Evolutionary conservation across 768 basidiomycete species (phyloP).

Genomic region (Leccinum subgranulosum): DNA sequence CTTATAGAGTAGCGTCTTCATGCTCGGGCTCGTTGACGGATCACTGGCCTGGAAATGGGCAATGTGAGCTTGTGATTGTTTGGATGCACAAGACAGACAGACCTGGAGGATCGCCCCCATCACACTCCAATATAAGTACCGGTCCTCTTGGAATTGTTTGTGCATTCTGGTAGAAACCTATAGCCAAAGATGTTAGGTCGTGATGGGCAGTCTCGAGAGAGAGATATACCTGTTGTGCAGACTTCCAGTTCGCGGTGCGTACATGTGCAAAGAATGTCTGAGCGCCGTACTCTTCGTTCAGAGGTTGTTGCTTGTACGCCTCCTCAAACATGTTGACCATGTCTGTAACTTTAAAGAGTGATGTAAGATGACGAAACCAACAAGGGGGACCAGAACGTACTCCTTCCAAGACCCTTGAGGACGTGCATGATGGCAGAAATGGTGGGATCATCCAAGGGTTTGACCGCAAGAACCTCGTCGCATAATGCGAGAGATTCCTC

Average conservation of each 20-base stretch:
- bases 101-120: constrained; percentile 82
- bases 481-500: constrained; percentile 78
- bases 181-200: background rate
- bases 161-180: constrained; percentile 79
- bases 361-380: background rate
- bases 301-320: constrained; percentile 76
- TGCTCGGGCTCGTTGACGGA: constrained; percentile 51
- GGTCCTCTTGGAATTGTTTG: constrained; percentile 80
- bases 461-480: constrained; percentile 73
- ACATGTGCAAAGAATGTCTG: constrained; percentile 87
- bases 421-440: constrained; percentile 84
- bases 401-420: constrained; percentile 71
- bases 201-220: background rate
- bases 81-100: constrained; percentile 5
- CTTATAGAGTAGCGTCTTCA: constrained; percentile 69
- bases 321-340: constrained; percentile 84
- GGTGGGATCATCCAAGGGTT: constrained; percentile 69
- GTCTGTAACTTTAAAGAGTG: constrained; percentile 54
- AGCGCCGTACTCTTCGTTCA: constrained; percentile 77
- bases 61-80: constrained; percentile 8
- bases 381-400: constrained; percentile 30
- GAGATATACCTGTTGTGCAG: constrained; percentile 69
- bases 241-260: constrained; percentile 79
- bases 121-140: constrained; percentile 81
- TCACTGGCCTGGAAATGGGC: constrained; percentile 63